Base-by-base conservation (phyloP, 140 eudicot genomes). In the Erigeron philadelphicus region DNA sequence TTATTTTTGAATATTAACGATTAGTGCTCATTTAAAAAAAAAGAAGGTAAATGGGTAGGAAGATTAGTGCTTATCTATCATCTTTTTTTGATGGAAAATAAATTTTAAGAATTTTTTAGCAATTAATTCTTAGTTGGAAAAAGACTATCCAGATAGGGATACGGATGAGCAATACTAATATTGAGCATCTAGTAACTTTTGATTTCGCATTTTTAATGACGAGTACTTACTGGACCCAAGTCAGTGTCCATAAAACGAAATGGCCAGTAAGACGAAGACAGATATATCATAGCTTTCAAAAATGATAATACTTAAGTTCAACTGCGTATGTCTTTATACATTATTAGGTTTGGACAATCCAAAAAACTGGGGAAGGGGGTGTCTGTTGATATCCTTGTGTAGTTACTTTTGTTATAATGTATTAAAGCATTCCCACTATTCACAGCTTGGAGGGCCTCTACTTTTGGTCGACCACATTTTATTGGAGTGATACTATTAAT, bases 71-170 rank as follows among this genome's bases (percentile, higher is more conserved):
- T 31, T 4, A 2, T 31, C 38, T 5, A 31, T 31, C 38, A 2
- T 31, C 38, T 31, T 31, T 31, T 5, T 31, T 2, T 31, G 38
- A 31, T 2, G 38, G 38, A 31, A 31, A 31, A 3, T 4, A 31
- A 31, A 31, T 31, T 25, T 31, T 31, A 31, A 31, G 23, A 64
- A 53, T 73, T 72, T 52, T 46, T 68, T 59, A 68, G 81, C 73
- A 76, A 61, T 61, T 7, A 31, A 31, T 0, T 31, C 3, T 31
- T 31, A 31, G 5, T 31, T 31, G 3, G 38, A 31, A 31, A 31
- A 31, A 31, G 38, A 31, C 4, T 1, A 31, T 31, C 38, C 38
- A 31, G 38, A 31, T 1, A 31, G 5, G 38, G 38, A 0, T 31
- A 2, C 38, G 5, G 3, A 31, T 31, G 38, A 31, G 38, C 38